Evolutionary conservation across 140 eudicot species (phyloP).

Genomic region (Bidens hawaiensis): DNA sequence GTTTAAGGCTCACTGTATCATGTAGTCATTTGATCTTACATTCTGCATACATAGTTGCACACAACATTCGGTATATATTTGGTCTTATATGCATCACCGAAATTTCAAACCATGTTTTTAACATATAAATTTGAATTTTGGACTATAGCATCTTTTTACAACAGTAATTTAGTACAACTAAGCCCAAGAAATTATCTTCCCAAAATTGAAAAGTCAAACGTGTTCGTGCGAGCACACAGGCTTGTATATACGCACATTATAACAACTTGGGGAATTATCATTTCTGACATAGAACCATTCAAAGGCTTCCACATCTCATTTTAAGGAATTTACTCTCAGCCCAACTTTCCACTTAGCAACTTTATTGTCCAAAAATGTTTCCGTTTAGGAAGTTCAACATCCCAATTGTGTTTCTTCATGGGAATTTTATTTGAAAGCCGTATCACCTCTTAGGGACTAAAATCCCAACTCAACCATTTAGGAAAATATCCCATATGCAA

Average conservation of each 20-base stretch:
- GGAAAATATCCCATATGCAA: neutral
- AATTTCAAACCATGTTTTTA: neutral
- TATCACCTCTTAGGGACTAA: neutral
- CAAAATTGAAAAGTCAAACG: too few species aligned
- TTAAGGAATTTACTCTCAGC: neutral
- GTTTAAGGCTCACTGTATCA: neutral
- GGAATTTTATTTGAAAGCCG: neutral
- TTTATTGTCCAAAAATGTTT: neutral
- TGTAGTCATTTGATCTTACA: constrained; percentile 9
- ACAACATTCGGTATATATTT: constrained; percentile 18
- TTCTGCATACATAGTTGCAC: constrained; percentile 15
- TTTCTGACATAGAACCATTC: neutral
- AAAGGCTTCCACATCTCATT: neutral
- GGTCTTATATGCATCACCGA: neutral
- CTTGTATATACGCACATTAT: too few species aligned
- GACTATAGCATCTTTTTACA: neutral
- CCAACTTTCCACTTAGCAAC: neutral
- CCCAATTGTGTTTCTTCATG: neutral
- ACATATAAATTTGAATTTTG: neutral
- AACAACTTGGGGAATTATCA: neutral
- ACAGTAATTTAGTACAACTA: too few species aligned
- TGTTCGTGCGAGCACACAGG: too few species aligned
- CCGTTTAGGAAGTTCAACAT: constrained; percentile 1
- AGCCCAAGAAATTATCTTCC: too few species aligned
- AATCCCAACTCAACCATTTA: neutral